Conservation (phyloP, 2,329 filamentous ascomycete genomes). For the Diaporthe sp. region DNA sequence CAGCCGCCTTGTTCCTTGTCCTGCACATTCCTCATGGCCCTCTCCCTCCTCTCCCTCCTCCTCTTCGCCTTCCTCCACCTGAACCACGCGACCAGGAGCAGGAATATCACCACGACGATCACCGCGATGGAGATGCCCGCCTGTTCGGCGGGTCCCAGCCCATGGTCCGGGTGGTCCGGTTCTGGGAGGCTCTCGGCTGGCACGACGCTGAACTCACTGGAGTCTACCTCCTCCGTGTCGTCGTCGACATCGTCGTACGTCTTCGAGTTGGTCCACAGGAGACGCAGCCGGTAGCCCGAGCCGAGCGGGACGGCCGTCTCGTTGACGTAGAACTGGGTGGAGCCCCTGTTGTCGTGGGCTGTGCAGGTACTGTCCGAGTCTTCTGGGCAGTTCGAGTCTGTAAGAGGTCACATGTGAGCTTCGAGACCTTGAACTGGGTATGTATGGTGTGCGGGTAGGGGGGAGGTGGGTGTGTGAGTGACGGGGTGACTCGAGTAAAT, state of each 20-base stretch:
- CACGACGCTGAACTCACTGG: slow-evolving; percentile 8
- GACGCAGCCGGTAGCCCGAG: slow-evolving; percentile 13
- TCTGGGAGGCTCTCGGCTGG: not conserved
- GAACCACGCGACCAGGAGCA: not conserved
- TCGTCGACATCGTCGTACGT: slow-evolving; percentile 14
- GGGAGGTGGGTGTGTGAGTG: too few species aligned
- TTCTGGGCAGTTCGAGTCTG: slow-evolving; percentile 5
- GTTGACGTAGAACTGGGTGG: slow-evolving; percentile 9
- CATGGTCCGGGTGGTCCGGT: not conserved
- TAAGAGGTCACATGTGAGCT: not conserved
- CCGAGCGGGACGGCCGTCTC: not conserved
- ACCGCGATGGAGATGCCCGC: slow-evolving; percentile 21
- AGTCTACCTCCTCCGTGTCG: not conserved
- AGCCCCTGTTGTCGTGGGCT: slow-evolving; percentile 10
- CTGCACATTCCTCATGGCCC: not conserved
- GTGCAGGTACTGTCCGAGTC: slow-evolving; percentile 5
- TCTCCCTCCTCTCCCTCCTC: slow-evolving; percentile 1
- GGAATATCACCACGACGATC: slow-evolving; percentile 5
- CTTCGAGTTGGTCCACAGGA: slow-evolving; percentile 15
- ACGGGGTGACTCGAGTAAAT: not conserved
- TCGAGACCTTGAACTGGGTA: not conserved
- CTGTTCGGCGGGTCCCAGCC: not conserved
- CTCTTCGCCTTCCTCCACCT: slow-evolving; percentile 27
- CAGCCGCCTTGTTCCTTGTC: not conserved
- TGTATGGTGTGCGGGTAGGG: not conserved